Percentiles rank a stretch among this genome's conserved stretches.
Conservation (phyloP, 2,329 filamentous ascomycete species). For the Sarocladium brachiariae region DNA sequence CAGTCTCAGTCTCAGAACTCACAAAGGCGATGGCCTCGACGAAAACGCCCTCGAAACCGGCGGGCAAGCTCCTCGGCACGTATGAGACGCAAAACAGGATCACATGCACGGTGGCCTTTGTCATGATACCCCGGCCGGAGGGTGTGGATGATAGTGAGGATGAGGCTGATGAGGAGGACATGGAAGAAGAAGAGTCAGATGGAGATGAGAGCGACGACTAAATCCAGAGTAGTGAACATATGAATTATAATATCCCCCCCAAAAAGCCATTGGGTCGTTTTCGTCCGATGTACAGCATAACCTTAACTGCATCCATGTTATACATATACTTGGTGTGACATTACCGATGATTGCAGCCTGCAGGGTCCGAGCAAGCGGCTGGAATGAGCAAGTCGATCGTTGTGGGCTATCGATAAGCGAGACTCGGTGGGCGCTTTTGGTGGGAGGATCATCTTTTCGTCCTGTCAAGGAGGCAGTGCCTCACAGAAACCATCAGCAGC, state of each 20-base stretch:
- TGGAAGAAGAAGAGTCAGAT: conserved; percentile 27
- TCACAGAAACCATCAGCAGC: not conserved
- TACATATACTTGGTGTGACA: not conserved
- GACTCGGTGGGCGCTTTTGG: not conserved
- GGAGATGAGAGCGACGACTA: conserved; percentile 13
- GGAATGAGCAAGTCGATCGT: not conserved
- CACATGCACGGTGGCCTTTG: conserved; percentile 79
- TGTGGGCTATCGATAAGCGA: conserved; percentile 1
- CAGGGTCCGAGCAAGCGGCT: too few species aligned
- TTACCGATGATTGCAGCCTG: not conserved
- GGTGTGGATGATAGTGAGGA: conserved; percentile 53
- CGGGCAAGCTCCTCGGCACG: conserved; percentile 64
- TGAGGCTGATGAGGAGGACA: conserved; percentile 37
- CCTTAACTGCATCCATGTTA: conserved; percentile 21
- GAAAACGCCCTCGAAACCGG: conserved; percentile 19
- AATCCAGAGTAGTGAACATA: conserved; percentile 18
- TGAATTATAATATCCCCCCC: too few species aligned
- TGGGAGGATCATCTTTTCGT: conserved; percentile 9
- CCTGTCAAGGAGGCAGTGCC: not conserved
- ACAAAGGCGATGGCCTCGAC: conserved; percentile 14
- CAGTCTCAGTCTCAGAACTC: conserved; percentile 40
- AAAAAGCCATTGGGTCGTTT: too few species aligned
- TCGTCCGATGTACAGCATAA: too few species aligned
- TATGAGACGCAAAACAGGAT: conserved; percentile 86
- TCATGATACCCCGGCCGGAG: conserved; percentile 67